Evolutionary conservation across 2,329 filamentous ascomycete genomes (phyloP), one percentile per base, ranked within the genome.

Genomic region (Microdochium bolleyi): DNA sequence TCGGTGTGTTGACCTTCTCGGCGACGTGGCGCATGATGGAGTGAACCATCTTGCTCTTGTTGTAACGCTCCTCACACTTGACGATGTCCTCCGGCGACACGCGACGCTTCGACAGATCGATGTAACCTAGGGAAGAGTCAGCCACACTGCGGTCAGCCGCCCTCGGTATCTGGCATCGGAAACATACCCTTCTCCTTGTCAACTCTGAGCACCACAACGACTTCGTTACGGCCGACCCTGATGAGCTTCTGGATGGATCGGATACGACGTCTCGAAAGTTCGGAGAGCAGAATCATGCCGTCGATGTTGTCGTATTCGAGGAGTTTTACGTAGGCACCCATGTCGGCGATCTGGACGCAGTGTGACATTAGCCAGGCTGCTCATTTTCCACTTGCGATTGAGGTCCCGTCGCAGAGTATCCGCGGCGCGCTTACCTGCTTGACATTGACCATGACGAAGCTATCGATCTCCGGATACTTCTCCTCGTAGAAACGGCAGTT

Each of bases 291-390:
- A 67, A 99, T 99, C 95, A 99, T 99, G 83, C 94, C 94, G 70
- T 99, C 95, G 67, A 99, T 99, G 77, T 97, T 96, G 75, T 99
- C 94, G 76, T 99, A 99, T 77, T 99, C 94, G 64, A 99, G 87
- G 53, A 99, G 86, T 78, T 99, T 99, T 68, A 99, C 95, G 72
- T 99, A 99, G 65, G 95, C 94, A 72, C 94, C 94, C 95, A 99
- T 99, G 75, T 99, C 95, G 72, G 94, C 94, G 70, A 99, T 99
- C 88, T 94, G 62, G 50, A 53, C 27, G n/a, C 16, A 10, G 19
- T 19, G 4, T 19, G 10, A 19, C 5, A 19, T 46, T 19, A 46
- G 41, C 41, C 7, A 22, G 8, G 14, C 19, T 7, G 19, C 7
- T 19, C 19, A 2, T 7, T 11, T 19, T 46, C 13, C 3, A 22